These are phyloP conservation scores for Picochlorum costavermella DNA, from an alignment of 139 green algal genomes.

Conservation along the genomic window DNA sequence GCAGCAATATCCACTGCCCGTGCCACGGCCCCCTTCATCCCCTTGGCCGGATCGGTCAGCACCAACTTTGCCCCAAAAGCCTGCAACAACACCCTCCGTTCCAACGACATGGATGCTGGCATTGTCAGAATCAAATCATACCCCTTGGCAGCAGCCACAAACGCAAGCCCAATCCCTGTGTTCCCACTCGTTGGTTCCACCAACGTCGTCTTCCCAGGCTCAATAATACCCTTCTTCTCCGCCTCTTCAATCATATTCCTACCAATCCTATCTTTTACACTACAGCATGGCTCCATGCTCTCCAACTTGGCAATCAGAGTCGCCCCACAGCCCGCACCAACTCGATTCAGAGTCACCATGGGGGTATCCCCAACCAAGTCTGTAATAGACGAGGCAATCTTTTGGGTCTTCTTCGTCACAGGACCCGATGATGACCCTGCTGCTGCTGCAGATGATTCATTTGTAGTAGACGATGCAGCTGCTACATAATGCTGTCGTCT, in stretches of 20 bases:
- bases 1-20: slow-evolving; percentile 87
- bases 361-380: slow-evolving; percentile 72
- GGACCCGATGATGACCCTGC: neutral
- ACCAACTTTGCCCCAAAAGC: slow-evolving; percentile 86
- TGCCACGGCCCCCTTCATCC: slow-evolving; percentile 72
- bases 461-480: no score
- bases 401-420: slow-evolving; percentile 12
- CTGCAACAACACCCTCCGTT: slow-evolving; percentile 85
- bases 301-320: slow-evolving; percentile 29
- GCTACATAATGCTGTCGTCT: no score
- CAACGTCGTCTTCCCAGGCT: slow-evolving; percentile 60
- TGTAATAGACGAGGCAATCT: slow-evolving; percentile 9
- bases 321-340: slow-evolving; percentile 6
- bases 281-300: slow-evolving; percentile 26
- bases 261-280: slow-evolving; percentile 58
- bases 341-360: slow-evolving; percentile 80
- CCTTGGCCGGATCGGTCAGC: slow-evolving; percentile 59
- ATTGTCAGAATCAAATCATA: slow-evolving; percentile 97
- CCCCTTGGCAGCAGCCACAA: slow-evolving; percentile 84
- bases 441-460: neutral
- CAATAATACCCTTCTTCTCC: slow-evolving; percentile 81
- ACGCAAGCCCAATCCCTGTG: slow-evolving; percentile 90
- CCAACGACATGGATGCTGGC: slow-evolving; percentile 93
- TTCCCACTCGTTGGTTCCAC: slow-evolving; percentile 87
- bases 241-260: slow-evolving; percentile 86